These are phyloP conservation scores for Debaryomyces maramus DNA, from an alignment of 805 yeast species.

Conservation along the genomic window DNA sequence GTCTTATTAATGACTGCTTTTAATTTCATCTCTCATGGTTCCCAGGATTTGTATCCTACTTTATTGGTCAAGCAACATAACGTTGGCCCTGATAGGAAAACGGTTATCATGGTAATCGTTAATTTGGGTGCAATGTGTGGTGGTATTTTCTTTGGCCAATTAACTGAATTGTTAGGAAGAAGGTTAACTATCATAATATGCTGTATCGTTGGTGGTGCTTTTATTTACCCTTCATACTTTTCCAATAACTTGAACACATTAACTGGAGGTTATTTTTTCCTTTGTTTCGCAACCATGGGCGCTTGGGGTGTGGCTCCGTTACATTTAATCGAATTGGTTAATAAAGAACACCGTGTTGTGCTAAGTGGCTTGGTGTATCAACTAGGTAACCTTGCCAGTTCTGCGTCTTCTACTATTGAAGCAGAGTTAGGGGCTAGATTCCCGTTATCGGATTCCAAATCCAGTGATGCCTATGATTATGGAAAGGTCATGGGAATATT, in stretches of 20 bases:
- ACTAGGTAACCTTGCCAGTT: slow-evolving; percentile 65
- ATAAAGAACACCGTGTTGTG: slow-evolving; percentile 63
- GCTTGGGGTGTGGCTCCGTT: slow-evolving; percentile 69
- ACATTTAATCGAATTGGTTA: slow-evolving; percentile 60
- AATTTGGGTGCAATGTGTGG: slow-evolving; percentile 43
- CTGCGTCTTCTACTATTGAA: slow-evolving; percentile 70
- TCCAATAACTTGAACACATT: slow-evolving; percentile 39
- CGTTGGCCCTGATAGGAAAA: slow-evolving; percentile 30
- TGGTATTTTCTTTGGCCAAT: slow-evolving; percentile 47
- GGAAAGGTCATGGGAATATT: slow-evolving; percentile 65
- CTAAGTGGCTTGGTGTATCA: slow-evolving; percentile 65
- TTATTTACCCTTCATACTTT: slow-evolving; percentile 41
- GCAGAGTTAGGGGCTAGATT: slow-evolving; percentile 57
- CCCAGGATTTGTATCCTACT: slow-evolving; percentile 43
- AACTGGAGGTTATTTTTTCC: slow-evolving; percentile 58
- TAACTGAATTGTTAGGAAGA: slow-evolving; percentile 37
- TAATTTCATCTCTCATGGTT: slow-evolving; percentile 44
- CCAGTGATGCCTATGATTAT: slow-evolving; percentile 41
- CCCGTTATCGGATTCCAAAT: slow-evolving; percentile 24
- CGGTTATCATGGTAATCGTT: slow-evolving; percentile 39
- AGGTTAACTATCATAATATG: slow-evolving; percentile 34
- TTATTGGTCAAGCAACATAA: slow-evolving; percentile 33
- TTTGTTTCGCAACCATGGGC: slow-evolving; percentile 65
- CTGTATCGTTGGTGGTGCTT: slow-evolving; percentile 34
- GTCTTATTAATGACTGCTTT: slow-evolving; percentile 48